Base-by-base conservation (phyloP, 1,284 basidiomycete genomes). In the Pyrrhoderma noxium region DNA sequence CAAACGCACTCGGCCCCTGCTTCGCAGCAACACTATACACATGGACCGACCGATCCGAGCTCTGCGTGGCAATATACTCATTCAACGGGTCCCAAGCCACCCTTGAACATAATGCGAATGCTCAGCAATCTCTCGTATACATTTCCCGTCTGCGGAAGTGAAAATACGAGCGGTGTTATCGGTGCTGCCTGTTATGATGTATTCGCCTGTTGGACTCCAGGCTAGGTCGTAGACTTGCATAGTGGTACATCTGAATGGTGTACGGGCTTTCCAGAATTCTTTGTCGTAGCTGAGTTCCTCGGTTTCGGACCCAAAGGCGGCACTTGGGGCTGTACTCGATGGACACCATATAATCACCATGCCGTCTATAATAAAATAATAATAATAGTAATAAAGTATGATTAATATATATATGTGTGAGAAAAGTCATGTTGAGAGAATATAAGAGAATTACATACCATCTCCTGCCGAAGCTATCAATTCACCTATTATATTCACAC, bases 161-260 rank as follows among this genome's bases (percentile, higher is more conserved):
- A 89, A 93, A 50, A 97, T 83, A 43, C 92, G 75, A 0, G 93
- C 94, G 2, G 87, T 89, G 63, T 98, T 97, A 66, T 99, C 96
- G 3, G 95, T 98, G 61, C 92, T 94, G 8, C 95, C 95, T 11
- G 93, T 87, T 47, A 98, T 80, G 54, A 99, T 79, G 58, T 90
- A 94, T 60, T 95, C 90, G 43, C 94, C 93, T 21, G 89, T 86
- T 0, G 96, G 96, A 57, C 91, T 93, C 95, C 95, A 99, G 0
- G 93, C 91, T 42, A 99, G 74, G 66, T 99, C 95, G 65, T 99
- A 98, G 9, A 99, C 92, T 66, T 98, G 93, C 78, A 93, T 92
- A 11, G 82, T 84, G 1, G 89, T 91, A 60, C 83, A 85, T 47
- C 86, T 88, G 61, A 95, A 86, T 55, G 91, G 89, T 37, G 85